phyloP scores from a whole-genome alignment of 805 yeast species.

The Myxozyma geophila region DNA sequence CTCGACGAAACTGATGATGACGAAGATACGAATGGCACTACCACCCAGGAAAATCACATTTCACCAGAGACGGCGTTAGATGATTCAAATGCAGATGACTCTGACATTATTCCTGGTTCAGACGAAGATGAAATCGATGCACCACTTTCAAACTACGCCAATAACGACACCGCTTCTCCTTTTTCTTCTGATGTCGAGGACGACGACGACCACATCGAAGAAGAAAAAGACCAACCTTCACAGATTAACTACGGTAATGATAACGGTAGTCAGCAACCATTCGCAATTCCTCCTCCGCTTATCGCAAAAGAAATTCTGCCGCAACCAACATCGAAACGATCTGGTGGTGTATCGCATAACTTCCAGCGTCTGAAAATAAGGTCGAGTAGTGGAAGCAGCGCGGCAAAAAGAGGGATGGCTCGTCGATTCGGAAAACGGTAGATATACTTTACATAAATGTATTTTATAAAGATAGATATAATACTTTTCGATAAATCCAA shows the following conservation, averaged over 20 bases:
- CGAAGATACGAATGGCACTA: not conserved
- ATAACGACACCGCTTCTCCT: too few species aligned
- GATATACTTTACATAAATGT: too few species aligned
- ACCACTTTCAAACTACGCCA: too few species aligned
- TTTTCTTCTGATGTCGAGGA: not conserved
- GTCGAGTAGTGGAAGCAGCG: slow-evolving; percentile 1
- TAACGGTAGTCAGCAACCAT: not conserved
- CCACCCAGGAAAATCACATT: not conserved
- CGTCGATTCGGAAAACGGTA: slow-evolving; percentile 17
- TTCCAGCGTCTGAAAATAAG: slow-evolving; percentile 37
- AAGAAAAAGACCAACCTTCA: not conserved
- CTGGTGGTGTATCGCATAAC: slow-evolving; percentile 46
- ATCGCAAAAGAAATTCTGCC: not conserved
- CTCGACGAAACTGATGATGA: not conserved
- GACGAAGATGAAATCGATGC: slow-evolving; percentile 10
- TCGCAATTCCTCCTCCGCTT: not conserved
- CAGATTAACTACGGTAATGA: slow-evolving; percentile 1
- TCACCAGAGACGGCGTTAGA: not conserved
- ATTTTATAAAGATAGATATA: too few species aligned
- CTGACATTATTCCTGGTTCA: slow-evolving; percentile 2
- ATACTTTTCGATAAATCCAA: not conserved
- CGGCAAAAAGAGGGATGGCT: not conserved
- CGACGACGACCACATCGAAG: not conserved
- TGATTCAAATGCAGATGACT: not conserved
- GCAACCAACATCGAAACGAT: slow-evolving; percentile 16